phyloP scores from a whole-genome alignment of 495 filamentous ascomycete species.

The Elaphomyces granulatus region DNA sequence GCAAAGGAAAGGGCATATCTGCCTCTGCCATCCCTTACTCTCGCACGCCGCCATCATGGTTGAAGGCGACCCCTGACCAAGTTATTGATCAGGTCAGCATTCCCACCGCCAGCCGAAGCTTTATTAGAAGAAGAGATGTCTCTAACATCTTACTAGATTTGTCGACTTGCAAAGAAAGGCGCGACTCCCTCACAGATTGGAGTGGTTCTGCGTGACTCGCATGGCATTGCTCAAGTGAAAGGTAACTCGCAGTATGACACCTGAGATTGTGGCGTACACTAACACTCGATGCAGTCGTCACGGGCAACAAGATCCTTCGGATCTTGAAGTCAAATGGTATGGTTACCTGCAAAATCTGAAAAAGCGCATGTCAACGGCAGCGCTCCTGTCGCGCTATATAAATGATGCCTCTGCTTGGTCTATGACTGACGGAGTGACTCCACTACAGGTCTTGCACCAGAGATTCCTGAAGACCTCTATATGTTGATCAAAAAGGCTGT shows the following conservation, averaged over 20 bases:
- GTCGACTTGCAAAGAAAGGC: constrained; percentile 73
- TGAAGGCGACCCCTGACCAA: constrained; percentile 79
- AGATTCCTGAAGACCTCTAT: constrained; percentile 95
- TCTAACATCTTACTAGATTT: constrained; percentile 13
- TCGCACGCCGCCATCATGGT: constrained; percentile 77
- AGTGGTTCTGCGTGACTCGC: constrained; percentile 92
- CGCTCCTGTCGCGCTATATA: too few species aligned
- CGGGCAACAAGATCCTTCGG: constrained; percentile 98
- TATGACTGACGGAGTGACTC: constrained; percentile 87
- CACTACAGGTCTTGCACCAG: constrained; percentile 81
- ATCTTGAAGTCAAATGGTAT: constrained; percentile 93
- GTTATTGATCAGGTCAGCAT: constrained; percentile 99
- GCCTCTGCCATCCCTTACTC: constrained; percentile 92
- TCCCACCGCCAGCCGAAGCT: constrained; percentile 78
- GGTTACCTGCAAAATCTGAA: constrained; percentile 12
- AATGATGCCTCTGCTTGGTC: constrained; percentile 99
- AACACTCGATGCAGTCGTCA: too few species aligned
- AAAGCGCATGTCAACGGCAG: too few species aligned
- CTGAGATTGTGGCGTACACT: too few species aligned
- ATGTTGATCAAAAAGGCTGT: constrained; percentile 99
- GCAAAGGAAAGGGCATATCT: constrained; percentile 97
- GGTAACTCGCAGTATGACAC: too few species aligned
- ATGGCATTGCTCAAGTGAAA: constrained; percentile 95
- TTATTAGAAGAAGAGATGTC: constrained; percentile 1
- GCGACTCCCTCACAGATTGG: constrained; percentile 96